Evolutionary conservation across 768 basidiomycete genomes (phyloP), one percentile per base, ranked within the genome.

Genomic region (Daedaleopsis sinensis): DNA sequence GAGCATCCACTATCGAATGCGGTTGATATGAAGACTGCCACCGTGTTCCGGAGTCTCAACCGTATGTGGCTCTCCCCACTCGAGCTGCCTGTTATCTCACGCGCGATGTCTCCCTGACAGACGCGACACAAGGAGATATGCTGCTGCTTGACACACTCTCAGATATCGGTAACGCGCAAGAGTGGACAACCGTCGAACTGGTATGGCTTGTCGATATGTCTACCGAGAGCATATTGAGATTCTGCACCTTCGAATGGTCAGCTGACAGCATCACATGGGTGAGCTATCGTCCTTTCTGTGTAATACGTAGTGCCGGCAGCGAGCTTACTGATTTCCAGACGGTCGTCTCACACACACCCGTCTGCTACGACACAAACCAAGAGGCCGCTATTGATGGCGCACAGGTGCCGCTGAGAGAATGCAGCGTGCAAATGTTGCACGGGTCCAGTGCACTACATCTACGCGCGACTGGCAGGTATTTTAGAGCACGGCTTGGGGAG

Each of bases 21-120:
- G 4, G 86, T 87, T 5, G 87, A 89, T 72, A 79, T 81, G 8
- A 67, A 76, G n/a, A 63, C 69, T 4, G 70, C 71, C 10, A 86
- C 85, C 36, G 77, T 71, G 0, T 89, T 89, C 66, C 76, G 75
- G 37, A 86, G 84, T 68, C 67, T 74, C 35, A 63, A 72, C 59
- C 67, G 87, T 86, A 65, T 57, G 81, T 46, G 71, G 27, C 24
- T 21, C 37, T 50, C n/a, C 48, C 24, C 24, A 24, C 49, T 37
- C n/a, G 23, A 42, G 23, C 24, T 19, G 37, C 23, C 52, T 5
- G 24, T 32, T 32, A 39, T 19, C 44, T 50, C 24, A 54, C 48
- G 42, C 23, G 46, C 51, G 59, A 32, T 61, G 21, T 44, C 21
- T 51, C 18, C 43, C 54, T 51, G 39, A 3, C 18, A 69, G 70